Conservation (phyloP, 495 filamentous ascomycete species). For the Geoglossum glabrum region DNA sequence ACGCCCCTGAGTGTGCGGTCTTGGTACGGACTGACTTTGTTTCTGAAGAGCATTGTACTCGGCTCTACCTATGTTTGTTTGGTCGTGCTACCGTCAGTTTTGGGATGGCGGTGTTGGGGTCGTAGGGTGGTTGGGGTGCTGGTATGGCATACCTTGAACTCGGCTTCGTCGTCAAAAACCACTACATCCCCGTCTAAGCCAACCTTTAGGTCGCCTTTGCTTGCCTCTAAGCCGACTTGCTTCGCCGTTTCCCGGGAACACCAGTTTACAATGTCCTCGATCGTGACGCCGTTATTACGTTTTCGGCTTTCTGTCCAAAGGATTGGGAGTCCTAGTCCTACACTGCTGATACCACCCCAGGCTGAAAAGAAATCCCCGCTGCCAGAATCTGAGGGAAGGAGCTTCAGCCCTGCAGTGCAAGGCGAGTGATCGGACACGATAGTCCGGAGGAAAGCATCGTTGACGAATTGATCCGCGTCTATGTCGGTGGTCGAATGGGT, state of each 20-base stretch:
- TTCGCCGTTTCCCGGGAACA: constrained; percentile 74
- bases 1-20: constrained; percentile 58
- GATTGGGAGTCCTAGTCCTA: constrained; percentile 80
- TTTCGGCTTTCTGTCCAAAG: constrained; percentile 59
- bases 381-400: constrained; percentile 44
- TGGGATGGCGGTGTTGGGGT: not conserved
- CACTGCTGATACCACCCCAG: constrained; percentile 90
- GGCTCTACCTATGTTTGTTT: constrained; percentile 15
- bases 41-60: constrained; percentile 68
- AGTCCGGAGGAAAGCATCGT: constrained; percentile 69
- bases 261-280: constrained; percentile 64
- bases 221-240: constrained; percentile 70
- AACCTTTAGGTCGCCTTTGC: constrained; percentile 63
- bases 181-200: constrained; percentile 86
- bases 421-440: constrained; percentile 95
- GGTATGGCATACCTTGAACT: constrained; percentile 34
- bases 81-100: not conserved
- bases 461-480: constrained; percentile 19
- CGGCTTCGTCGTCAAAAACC: constrained; percentile 70
- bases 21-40: constrained; percentile 88
- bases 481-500: not conserved
- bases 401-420: constrained; percentile 86
- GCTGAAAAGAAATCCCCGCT: constrained; percentile 77
- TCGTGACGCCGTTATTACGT: constrained; percentile 24
- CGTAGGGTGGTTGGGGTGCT: no score